Base-by-base conservation (phyloP, 2,329 filamentous ascomycete species). In the Alternaria sp. region DNA sequence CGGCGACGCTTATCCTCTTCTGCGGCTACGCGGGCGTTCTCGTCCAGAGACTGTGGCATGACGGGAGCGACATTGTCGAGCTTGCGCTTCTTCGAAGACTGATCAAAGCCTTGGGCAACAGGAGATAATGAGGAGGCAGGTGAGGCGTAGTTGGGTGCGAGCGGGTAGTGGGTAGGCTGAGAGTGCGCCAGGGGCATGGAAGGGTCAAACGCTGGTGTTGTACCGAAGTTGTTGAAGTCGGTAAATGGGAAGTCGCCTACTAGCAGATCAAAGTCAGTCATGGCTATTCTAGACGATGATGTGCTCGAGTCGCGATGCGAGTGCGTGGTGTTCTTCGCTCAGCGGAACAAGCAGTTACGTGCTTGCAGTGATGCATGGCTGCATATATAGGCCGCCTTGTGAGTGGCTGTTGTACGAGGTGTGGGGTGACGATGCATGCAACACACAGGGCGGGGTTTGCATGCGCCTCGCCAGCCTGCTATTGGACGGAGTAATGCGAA, bases 1-100 rank as follows among this genome's bases (percentile, higher is more conserved):
- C 83, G 81, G 34, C 83, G 81, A 49, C 83, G 82, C 75, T 85
- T 85, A 77, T 85, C 83, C 68, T 84, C 83, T 61, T 85, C 83
- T 8, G 82, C 83, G 30, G 81, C 81, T 38, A 80, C 54, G 62
- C 83, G 81, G 26, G 81, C 79, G 24, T 75, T 66, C 62, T 84
- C 83, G 62, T 84, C 82, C 30, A 82, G 72, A 36, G 79, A 74
- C 38, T 64, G 62, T 67, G 71, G 59, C 63, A 72, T 62, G 67
- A 63, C 58, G 48, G 73, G 43, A 68, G 73, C 63, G 71, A 67
- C 70, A 51, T 72, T 68, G 18, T 80, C 78, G n/a, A 79, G 70
- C 65, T 82, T 83, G 71, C 82, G 81, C 78, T 83, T 84, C 70
- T 81, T 80, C 64, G 77, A 78, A 39, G 65, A 58, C 22, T 65